Conservation (phyloP, 768 basidiomycete species). For the Termitomyces eurrhizus region DNA sequence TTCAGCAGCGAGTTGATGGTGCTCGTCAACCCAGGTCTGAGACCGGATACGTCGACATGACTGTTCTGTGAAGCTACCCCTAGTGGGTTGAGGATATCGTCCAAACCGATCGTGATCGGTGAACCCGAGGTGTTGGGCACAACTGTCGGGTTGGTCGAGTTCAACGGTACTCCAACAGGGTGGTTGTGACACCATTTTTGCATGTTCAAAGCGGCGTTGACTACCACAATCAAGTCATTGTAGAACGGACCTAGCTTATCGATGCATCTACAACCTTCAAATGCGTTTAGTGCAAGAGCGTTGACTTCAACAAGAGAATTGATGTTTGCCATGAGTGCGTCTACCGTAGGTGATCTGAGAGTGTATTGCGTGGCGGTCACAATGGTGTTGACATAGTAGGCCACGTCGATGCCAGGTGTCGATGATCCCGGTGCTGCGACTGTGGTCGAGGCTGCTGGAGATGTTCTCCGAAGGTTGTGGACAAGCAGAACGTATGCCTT, state of each 20-base stretch:
- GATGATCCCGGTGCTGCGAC: slow-evolving; percentile 1
- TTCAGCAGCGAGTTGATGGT: slow-evolving; percentile 5
- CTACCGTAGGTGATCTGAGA: slow-evolving; percentile 19
- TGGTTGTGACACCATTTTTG: slow-evolving; percentile 15
- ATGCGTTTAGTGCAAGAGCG: slow-evolving; percentile 14
- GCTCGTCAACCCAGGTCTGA: background rate
- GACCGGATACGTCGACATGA: slow-evolving; percentile 2
- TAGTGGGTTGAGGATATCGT: slow-evolving; percentile 6
- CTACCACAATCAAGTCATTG: slow-evolving; percentile 15
- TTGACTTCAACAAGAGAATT: slow-evolving; percentile 19
- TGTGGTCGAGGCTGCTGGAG: slow-evolving; percentile 1
- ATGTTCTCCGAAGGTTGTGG: slow-evolving; percentile 14
- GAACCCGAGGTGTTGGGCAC: slow-evolving; percentile 6
- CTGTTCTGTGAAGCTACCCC: slow-evolving; percentile 8
- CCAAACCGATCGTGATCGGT: slow-evolving; percentile 10
- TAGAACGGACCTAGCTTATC: slow-evolving; percentile 15
- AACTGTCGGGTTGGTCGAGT: background rate
- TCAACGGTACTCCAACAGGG: slow-evolving; percentile 2
- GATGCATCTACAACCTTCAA: slow-evolving; percentile 20
- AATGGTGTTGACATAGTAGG: slow-evolving; percentile 18
- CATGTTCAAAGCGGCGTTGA: slow-evolving; percentile 12
- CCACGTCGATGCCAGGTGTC: slow-evolving; percentile 11
- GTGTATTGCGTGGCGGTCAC: slow-evolving; percentile 17
- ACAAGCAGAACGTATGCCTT: slow-evolving; percentile 19
- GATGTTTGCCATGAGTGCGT: slow-evolving; percentile 16